These are phyloP conservation scores for Rachicladosporium sp. DNA, from an alignment of 2,329 filamentous ascomycete species.

Conservation along the genomic window DNA sequence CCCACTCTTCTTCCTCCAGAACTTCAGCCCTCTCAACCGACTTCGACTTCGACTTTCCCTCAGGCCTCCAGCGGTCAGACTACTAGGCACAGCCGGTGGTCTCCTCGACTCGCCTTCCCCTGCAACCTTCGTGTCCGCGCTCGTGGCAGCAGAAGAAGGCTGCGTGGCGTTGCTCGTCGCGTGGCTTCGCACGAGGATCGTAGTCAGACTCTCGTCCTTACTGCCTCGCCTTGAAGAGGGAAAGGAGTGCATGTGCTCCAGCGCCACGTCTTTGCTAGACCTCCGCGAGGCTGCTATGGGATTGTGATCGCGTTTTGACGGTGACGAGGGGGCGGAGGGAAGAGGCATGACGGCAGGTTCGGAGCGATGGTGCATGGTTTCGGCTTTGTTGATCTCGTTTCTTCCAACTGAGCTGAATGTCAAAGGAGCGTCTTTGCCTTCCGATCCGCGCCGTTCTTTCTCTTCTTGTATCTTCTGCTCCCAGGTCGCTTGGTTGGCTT, in stretches of 20 bases:
- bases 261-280: conserved; percentile 25
- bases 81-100: no score
- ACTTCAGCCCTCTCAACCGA: conserved; percentile 23
- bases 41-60: conserved; percentile 23
- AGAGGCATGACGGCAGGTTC: conserved; percentile 16
- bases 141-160: conserved; percentile 19
- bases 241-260: conserved; percentile 22
- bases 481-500: conserved; percentile 65
- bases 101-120: no score
- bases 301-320: conserved; percentile 11
- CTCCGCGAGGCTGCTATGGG: conserved; percentile 18
- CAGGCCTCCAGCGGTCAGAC: conserved; percentile 3
- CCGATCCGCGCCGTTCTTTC: conserved; percentile 34
- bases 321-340: conserved; percentile 11
- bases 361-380: conserved; percentile 12
- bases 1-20: conserved; percentile 23
- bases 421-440: conserved; percentile 17
- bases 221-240: conserved; percentile 21
- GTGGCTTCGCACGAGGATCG: conserved; percentile 23
- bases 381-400: conserved; percentile 19
- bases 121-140: conserved; percentile 9
- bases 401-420: conserved; percentile 20
- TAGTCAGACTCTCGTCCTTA: conserved; percentile 24
- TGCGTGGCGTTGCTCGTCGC: conserved; percentile 23
- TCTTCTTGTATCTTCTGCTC: conserved; percentile 54